Evolutionary conservation across 2,329 filamentous ascomycete genomes (phyloP).

Genomic region (Celoporthe dispersa): DNA sequence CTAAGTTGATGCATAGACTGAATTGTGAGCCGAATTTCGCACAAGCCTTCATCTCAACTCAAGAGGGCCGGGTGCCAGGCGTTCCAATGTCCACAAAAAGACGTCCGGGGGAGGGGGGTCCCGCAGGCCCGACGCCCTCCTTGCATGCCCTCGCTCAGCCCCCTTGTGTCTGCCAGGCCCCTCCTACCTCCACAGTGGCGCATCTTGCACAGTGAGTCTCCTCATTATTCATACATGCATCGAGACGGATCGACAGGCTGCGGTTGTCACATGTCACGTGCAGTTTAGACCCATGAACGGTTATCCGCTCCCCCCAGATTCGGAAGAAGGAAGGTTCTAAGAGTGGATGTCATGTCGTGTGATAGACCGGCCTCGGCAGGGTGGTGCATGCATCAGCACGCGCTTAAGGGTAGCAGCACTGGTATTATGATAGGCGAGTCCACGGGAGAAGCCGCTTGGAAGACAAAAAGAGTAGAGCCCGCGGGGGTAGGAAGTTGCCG

Average conservation of each 20-base stretch:
- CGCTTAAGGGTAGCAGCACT: neutral
- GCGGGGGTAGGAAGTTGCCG: neutral
- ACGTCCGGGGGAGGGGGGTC: neutral
- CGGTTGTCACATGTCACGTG: neutral
- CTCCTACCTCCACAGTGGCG: neutral
- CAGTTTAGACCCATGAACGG: neutral
- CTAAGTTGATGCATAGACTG: neutral
- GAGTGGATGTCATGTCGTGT: neutral
- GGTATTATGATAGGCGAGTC: neutral
- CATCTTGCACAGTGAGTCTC: neutral
- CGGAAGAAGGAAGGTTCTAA: neutral
- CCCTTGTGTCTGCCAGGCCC: neutral
- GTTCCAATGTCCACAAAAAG: neutral
- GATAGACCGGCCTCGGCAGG: neutral
- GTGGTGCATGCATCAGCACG: neutral
- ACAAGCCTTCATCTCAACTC: neutral
- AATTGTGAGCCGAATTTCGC: neutral
- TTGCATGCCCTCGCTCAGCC: neutral
- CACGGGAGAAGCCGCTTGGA: neutral
- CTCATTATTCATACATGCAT: neutral
- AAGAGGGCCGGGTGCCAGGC: neutral
- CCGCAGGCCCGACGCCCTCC: neutral
- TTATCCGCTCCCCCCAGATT: neutral
- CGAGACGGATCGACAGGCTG: neutral
- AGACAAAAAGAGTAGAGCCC: neutral